These are phyloP conservation scores for Candida namnaoensis DNA, from an alignment of 805 yeast species.

Conservation along the genomic window DNA sequence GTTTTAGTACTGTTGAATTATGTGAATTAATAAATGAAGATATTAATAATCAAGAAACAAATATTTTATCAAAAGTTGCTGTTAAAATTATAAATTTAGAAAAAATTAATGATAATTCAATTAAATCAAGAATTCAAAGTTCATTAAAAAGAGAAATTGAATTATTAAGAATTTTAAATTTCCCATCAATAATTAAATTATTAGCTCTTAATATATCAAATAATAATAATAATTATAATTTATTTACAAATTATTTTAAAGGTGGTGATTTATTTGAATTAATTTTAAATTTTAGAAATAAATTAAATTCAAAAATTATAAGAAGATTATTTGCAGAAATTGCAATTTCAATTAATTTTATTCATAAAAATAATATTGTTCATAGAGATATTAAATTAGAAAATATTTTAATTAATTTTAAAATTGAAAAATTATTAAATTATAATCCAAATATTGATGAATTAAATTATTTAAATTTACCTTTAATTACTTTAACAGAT, in stretches of 20 bases:
- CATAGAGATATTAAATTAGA: constrained; percentile 93
- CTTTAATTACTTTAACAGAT: constrained; percentile 64
- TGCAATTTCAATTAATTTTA: constrained; percentile 56
- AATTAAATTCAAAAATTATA: constrained; percentile 39
- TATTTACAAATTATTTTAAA: constrained; percentile 45
- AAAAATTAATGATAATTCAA: constrained; percentile 26
- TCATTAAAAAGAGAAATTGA: constrained; percentile 68
- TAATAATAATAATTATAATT: constrained; percentile 21
- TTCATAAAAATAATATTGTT: constrained; percentile 62
- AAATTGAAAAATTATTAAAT: constrained; percentile 21
- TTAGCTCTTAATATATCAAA: constrained; percentile 32
- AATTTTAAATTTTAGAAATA: constrained; percentile 32
- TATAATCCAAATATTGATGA: constrained; percentile 3
- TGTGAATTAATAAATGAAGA: constrained; percentile 22
- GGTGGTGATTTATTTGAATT: constrained; percentile 32
- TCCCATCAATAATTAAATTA: constrained; percentile 64
- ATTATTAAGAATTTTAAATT: constrained; percentile 45
- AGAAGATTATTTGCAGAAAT: constrained; percentile 65
- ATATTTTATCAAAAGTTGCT: constrained; percentile 39
- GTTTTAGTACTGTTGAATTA: constrained; percentile 56
- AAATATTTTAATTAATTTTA: constrained; percentile 50
- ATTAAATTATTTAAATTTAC: constrained; percentile 16
- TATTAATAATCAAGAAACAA: not conserved
- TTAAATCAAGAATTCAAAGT: constrained; percentile 43
- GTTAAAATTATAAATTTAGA: constrained; percentile 53